Evolutionary conservation across 2,329 filamentous ascomycete genomes (phyloP).

Genomic region (Colletotrichum sp.): DNA sequence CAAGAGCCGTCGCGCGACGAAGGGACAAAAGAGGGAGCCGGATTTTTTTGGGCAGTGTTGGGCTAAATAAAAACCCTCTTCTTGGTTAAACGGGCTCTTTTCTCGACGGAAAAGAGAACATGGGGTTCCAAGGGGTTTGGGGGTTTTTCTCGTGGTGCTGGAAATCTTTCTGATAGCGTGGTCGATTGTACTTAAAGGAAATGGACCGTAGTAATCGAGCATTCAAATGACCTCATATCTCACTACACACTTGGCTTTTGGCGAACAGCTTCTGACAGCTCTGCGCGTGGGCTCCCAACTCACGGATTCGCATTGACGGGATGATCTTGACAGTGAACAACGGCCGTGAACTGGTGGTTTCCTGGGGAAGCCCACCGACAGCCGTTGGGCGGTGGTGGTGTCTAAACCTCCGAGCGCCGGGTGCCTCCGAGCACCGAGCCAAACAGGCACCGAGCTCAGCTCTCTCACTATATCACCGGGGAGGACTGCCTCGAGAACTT

Average conservation of each 20-base stretch:
- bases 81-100: neutral
- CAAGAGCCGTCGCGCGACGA: neutral
- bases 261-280: neutral
- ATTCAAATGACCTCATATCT: constrained; percentile 1
- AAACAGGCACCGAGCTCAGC: neutral
- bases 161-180: neutral
- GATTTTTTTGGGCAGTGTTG: neutral
- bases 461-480: neutral
- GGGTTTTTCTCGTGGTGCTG: neutral
- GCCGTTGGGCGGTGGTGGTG: neutral
- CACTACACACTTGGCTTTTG: neutral
- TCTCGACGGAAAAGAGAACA: neutral
- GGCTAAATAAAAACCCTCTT: neutral
- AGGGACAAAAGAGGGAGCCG: neutral
- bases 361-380: neutral
- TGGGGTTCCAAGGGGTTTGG: neutral
- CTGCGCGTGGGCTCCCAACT: neutral
- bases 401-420: neutral
- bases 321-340: neutral
- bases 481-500: neutral
- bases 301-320: neutral
- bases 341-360: neutral
- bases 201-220: constrained; percentile 1
- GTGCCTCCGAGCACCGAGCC: neutral
- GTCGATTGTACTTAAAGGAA: constrained; percentile 6